Conservation (phyloP, 2,329 filamentous ascomycete species). For the Neonectria magnoliae region DNA sequence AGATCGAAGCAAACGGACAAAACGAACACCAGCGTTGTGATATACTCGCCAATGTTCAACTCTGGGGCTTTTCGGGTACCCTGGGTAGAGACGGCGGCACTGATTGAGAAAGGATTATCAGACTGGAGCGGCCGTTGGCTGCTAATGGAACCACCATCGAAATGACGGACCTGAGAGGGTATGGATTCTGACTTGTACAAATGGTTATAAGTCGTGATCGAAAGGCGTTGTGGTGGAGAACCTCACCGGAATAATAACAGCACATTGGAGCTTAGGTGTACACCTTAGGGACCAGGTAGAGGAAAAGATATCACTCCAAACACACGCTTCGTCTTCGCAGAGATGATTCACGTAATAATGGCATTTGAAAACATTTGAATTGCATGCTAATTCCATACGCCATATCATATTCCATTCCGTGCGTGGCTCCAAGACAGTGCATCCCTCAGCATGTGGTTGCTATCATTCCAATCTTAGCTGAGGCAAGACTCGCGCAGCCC, state of each 20-base stretch:
- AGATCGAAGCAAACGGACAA: background rate
- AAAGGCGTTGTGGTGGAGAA: no score
- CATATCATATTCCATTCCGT: no score
- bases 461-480: background rate
- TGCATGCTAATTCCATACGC: no score
- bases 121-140: conserved; percentile 30
- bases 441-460: background rate
- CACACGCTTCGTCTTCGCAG: no score
- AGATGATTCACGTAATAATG: no score
- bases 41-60: conserved; percentile 38
- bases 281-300: no score
- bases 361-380: no score
- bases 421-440: no score
- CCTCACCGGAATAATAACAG: no score
- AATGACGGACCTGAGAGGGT: background rate
- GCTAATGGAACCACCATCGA: conserved; percentile 32
- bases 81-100: conserved; percentile 23
- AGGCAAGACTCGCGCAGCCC: background rate
- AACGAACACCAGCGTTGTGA: background rate
- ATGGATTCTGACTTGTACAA: background rate
- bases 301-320: no score
- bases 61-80: conserved; percentile 32
- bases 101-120: conserved; percentile 30
- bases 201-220: no score
- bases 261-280: no score